phyloP scores from a whole-genome alignment of 805 yeast genomes.

The Komagataella kurtzmanii region DNA sequence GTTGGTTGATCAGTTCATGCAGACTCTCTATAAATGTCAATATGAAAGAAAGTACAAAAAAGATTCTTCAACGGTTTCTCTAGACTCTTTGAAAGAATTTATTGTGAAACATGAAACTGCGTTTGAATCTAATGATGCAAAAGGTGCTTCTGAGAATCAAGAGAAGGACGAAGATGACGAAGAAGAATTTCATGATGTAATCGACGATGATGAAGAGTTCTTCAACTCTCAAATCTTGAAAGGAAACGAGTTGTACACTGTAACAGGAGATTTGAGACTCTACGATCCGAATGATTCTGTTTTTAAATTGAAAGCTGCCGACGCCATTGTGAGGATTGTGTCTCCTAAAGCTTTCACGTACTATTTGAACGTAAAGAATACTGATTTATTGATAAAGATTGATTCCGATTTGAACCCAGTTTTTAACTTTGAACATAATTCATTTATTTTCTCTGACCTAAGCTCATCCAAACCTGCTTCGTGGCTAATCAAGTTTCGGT shows the following conservation, averaged over 20 bases:
- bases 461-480: slow-evolving; percentile 32
- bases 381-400: slow-evolving; percentile 11
- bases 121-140: slow-evolving; percentile 9
- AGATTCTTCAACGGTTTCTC: slow-evolving; percentile 29
- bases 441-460: slow-evolving; percentile 56
- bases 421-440: slow-evolving; percentile 39
- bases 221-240: slow-evolving; percentile 7
- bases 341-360: background rate
- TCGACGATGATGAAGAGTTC: slow-evolving; percentile 15
- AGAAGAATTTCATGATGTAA: slow-evolving; percentile 13
- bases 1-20: slow-evolving; percentile 50
- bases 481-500: slow-evolving; percentile 46
- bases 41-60: slow-evolving; percentile 63
- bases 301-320: background rate
- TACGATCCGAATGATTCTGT: background rate
- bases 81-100: slow-evolving; percentile 44
- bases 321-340: background rate
- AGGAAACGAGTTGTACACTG: background rate
- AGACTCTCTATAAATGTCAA: slow-evolving; percentile 49
- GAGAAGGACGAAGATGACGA: slow-evolving; percentile 18
- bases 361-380: slow-evolving; percentile 11
- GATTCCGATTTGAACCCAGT: slow-evolving; percentile 45
- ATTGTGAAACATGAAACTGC: slow-evolving; percentile 19
- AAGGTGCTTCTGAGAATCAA: slow-evolving; percentile 12
- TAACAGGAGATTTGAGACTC: background rate